Evolutionary conservation across 1,284 basidiomycete genomes (phyloP).

Genomic region (Naganishia sp.): DNA sequence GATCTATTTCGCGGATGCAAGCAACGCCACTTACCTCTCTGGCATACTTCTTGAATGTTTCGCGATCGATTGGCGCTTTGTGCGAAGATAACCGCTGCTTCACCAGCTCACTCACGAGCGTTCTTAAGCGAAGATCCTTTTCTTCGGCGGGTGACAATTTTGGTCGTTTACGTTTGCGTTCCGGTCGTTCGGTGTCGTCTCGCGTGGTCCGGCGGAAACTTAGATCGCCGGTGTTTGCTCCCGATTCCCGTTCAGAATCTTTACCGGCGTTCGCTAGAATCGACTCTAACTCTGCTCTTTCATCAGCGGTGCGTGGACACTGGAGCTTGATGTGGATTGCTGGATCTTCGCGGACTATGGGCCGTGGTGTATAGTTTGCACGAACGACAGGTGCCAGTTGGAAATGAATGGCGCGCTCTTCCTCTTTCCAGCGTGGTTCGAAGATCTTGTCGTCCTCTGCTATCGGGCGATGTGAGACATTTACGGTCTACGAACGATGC

Average conservation of each 20-base stretch:
- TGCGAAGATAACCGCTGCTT: conserved; percentile 91
- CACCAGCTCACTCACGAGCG: conserved; percentile 83
- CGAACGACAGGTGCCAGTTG: conserved; percentile 21
- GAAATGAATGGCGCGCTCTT: conserved; percentile 12
- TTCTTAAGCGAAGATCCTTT: conserved; percentile 80
- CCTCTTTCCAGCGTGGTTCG: conserved; percentile 23
- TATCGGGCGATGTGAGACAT: neutral
- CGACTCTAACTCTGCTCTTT: conserved; percentile 43
- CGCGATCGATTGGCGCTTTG: conserved; percentile 73
- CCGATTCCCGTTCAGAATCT: conserved; percentile 53
- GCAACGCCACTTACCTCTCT: conserved; percentile 69
- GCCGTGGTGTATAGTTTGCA: neutral
- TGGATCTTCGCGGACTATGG: neutral
- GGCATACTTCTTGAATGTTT: conserved; percentile 91
- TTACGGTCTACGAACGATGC: neutral
- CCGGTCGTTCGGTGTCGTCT: conserved; percentile 45
- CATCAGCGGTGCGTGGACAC: neutral
- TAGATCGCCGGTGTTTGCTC: conserved; percentile 34
- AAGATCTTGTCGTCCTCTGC: conserved; percentile 12
- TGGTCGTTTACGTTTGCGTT: neutral
- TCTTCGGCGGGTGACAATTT: conserved; percentile 44
- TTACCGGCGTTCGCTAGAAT: conserved; percentile 54
- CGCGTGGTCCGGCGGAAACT: neutral
- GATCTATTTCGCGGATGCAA: too few species aligned
- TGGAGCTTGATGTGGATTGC: neutral